Evolutionary conservation across 192 early-diverging fungal genomes (phyloP).

Genomic region (Gonapodya prolifera): DNA sequence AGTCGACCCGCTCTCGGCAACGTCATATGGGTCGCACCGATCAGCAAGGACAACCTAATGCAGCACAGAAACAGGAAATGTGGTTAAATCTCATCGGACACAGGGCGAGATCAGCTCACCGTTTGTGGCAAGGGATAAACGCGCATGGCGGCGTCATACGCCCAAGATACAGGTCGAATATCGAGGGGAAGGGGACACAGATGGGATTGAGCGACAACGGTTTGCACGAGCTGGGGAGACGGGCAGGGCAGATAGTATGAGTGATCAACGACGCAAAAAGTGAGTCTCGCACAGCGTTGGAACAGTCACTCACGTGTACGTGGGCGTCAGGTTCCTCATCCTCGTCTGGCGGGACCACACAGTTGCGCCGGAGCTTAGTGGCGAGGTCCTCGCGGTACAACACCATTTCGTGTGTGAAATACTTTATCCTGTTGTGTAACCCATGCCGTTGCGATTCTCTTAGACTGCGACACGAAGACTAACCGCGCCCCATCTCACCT

Average conservation of each 20-base stretch:
- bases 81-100: not conserved
- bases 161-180: constrained; percentile 67
- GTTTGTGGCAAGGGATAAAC: constrained; percentile 80
- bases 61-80: not conserved
- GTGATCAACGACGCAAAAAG: not conserved
- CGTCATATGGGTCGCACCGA: constrained; percentile 62
- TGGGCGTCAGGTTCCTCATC: constrained; percentile 14
- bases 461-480: not conserved
- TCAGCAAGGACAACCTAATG: constrained; percentile 68
- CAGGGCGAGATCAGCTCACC: constrained; percentile 26
- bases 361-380: constrained; percentile 60
- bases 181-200: constrained; percentile 67
- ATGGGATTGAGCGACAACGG: constrained; percentile 73
- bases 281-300: constrained; percentile 9
- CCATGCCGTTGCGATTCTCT: no score
- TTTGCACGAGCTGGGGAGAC: constrained; percentile 59
- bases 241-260: no score
- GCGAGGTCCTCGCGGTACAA: constrained; percentile 79
- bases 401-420: constrained; percentile 82
- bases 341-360: constrained; percentile 44
- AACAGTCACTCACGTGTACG: constrained; percentile 10
- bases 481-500: constrained; percentile 24
- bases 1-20: constrained; percentile 63
- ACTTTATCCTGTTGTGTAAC: constrained; percentile 52
- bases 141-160: constrained; percentile 68